phyloP scores from a whole-genome alignment of 2,329 filamentous ascomycete genomes.

The Aaosphaeria pasadenensis region DNA sequence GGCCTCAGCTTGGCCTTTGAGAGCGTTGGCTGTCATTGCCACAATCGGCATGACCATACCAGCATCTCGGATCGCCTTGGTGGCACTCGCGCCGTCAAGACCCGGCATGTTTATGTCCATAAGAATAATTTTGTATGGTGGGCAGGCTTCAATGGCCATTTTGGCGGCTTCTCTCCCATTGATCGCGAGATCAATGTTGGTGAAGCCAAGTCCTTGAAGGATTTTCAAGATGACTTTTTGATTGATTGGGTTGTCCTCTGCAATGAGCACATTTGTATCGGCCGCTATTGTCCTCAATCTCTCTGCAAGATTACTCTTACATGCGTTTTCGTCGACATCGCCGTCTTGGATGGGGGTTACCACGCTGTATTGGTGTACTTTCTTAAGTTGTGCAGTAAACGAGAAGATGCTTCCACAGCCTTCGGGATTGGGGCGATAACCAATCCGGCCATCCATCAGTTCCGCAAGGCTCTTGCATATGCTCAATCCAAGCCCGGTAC shows the following conservation, averaged over 20 bases:
- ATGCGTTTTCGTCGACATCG: constrained; percentile 17
- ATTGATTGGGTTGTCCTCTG: constrained; percentile 50
- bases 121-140: constrained; percentile 27
- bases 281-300: constrained; percentile 9
- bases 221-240: constrained; percentile 49
- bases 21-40: constrained; percentile 56
- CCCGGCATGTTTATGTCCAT: constrained; percentile 38
- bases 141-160: constrained; percentile 8
- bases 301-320: too few relatives aligned
- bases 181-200: constrained; percentile 34
- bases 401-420: constrained; percentile 51
- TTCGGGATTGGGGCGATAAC: constrained; percentile 46
- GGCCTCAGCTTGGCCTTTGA: constrained; percentile 54
- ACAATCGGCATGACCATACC: constrained; percentile 44
- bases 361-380: constrained; percentile 18
- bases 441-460: constrained; percentile 55
- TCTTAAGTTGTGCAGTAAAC: constrained; percentile 44
- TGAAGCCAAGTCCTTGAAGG: constrained; percentile 36
- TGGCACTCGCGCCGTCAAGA: constrained; percentile 27
- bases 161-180: constrained; percentile 45
- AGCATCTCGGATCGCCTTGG: constrained; percentile 21
- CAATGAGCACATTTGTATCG: constrained; percentile 36
- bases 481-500: constrained; percentile 56
- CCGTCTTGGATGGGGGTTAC: constrained; percentile 12
- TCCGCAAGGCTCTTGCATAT: constrained; percentile 57